phyloP scores from a whole-genome alignment of 139 green algal species.

The Mychonastes homosphaera region DNA sequence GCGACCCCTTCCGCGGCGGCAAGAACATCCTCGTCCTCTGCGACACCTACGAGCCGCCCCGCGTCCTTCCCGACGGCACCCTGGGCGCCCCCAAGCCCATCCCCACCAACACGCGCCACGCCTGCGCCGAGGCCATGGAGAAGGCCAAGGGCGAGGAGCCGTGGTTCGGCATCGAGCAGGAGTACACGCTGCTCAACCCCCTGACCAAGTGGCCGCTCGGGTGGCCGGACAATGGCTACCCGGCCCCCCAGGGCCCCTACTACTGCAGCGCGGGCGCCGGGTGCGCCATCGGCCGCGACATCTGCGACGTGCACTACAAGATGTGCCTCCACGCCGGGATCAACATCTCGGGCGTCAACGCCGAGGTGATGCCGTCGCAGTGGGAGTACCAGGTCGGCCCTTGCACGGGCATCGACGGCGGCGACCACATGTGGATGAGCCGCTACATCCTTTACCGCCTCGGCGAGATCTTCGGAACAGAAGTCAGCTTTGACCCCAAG shows the following conservation, averaged over 20 bases:
- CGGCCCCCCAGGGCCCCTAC: conserved; percentile 88
- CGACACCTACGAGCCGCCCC: conserved; percentile 82
- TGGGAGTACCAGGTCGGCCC: conserved; percentile 98
- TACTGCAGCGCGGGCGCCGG: conserved; percentile 90
- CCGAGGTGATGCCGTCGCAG: conserved; percentile 95
- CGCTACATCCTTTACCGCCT: conserved; percentile 88
- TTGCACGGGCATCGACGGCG: conserved; percentile 73
- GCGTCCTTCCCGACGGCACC: conserved; percentile 51
- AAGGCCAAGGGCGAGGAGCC: conserved; percentile 63
- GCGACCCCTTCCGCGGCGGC: conserved; percentile 61
- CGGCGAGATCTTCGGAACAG: conserved; percentile 82
- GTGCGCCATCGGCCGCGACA: conserved; percentile 80
- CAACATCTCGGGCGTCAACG: conserved; percentile 90
- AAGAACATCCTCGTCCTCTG: conserved; percentile 95
- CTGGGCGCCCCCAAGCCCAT: conserved; percentile 55
- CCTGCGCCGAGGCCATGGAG: conserved; percentile 50
- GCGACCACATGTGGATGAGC: conserved; percentile 94
- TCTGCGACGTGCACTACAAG: conserved; percentile 95
- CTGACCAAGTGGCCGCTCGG: conserved; percentile 94
- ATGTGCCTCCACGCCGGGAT: conserved; percentile 85
- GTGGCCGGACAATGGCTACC: conserved; percentile 85
- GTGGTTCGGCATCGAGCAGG: conserved; percentile 60
- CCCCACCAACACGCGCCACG: conserved; percentile 85
- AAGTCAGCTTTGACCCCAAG: conserved; percentile 93
- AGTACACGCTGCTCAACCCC: conserved; percentile 96